Percentiles rank a stretch among this genome's conserved stretches.
Conservation (phyloP, 495 filamentous ascomycete genomes). For the Usnea hakonensis region DNA sequence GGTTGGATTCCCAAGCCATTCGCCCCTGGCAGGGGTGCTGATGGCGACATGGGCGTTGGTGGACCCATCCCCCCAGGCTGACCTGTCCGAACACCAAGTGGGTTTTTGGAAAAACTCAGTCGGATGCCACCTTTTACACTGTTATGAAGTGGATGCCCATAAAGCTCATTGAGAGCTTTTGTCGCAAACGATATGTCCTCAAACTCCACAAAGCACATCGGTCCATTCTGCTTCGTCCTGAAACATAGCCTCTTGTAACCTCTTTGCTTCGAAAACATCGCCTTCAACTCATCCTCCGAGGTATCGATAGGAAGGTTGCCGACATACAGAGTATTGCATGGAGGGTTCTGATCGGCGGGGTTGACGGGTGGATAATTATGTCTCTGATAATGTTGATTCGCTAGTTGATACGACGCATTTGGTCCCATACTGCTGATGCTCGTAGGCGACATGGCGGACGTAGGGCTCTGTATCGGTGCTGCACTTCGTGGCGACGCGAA, state of each 20-base stretch:
- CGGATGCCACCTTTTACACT: slow-evolving; percentile 94
- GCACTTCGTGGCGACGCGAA: slow-evolving; percentile 43
- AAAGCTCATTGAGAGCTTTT: slow-evolving; percentile 85
- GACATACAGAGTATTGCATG: slow-evolving; percentile 96
- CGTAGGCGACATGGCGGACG: slow-evolving; percentile 54
- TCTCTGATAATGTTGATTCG: slow-evolving; percentile 49
- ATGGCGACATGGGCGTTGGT: slow-evolving; percentile 42
- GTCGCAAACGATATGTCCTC: slow-evolving; percentile 92
- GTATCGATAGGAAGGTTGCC: slow-evolving; percentile 92
- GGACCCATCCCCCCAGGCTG: slow-evolving; percentile 52
- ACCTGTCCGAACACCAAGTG: slow-evolving; percentile 80
- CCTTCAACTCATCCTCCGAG: slow-evolving; percentile 92
- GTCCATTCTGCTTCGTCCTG: slow-evolving; percentile 95
- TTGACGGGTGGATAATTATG: slow-evolving; percentile 83
- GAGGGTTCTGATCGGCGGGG: slow-evolving; percentile 93
- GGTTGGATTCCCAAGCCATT: slow-evolving; percentile 52
- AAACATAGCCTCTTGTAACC: slow-evolving; percentile 96
- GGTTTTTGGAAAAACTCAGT: slow-evolving; percentile 98
- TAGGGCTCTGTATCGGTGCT: slow-evolving; percentile 46
- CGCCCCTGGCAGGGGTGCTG: slow-evolving; percentile 39
- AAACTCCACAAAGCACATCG: slow-evolving; percentile 99
- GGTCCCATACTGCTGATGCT: slow-evolving; percentile 35
- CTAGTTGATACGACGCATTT: slow-evolving; percentile 48
- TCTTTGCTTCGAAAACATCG: slow-evolving; percentile 86
- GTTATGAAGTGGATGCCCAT: slow-evolving; percentile 82